Conservation (phyloP, 2,329 filamentous ascomycete genomes). For the Epichloe uncinata region DNA sequence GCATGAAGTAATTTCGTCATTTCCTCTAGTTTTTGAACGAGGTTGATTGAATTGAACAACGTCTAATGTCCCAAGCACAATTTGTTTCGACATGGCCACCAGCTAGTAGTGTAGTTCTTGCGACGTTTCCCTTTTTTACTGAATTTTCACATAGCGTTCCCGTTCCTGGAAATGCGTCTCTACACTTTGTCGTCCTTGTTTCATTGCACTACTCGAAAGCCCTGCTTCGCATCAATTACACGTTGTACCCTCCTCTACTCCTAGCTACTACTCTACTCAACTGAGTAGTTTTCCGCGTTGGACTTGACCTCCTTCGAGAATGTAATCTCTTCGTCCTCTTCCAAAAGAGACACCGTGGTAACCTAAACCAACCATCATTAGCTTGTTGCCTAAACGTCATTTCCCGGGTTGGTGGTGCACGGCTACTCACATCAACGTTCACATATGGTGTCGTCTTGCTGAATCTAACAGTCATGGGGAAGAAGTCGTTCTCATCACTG, state of each 20-base stretch:
- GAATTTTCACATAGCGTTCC: neutral
- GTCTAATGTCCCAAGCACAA: neutral
- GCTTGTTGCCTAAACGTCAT: constrained; percentile 3
- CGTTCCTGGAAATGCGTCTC: neutral
- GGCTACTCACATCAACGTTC: constrained; percentile 73
- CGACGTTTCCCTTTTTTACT: neutral
- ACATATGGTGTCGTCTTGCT: constrained; percentile 76
- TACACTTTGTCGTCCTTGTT: neutral
- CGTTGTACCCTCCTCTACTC: neutral
- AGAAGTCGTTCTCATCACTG: constrained; percentile 84
- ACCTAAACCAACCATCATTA: constrained; percentile 32
- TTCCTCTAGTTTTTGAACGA: too few species aligned
- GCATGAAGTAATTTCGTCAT: neutral
- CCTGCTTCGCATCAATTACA: neutral
- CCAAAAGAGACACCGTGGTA: constrained; percentile 53
- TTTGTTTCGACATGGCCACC: neutral
- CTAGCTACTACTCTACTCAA: constrained; percentile 41
- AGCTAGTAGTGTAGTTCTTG: neutral
- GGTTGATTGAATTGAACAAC: neutral
- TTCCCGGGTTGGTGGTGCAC: neutral
- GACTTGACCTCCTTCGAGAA: constrained; percentile 76
- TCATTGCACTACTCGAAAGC: neutral
- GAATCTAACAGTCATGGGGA: constrained; percentile 91
- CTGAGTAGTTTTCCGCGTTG: constrained; percentile 59
- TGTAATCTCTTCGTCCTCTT: constrained; percentile 64